Base-by-base conservation (phyloP, 306 rosid genomes). In the Vigna angularis region DNA sequence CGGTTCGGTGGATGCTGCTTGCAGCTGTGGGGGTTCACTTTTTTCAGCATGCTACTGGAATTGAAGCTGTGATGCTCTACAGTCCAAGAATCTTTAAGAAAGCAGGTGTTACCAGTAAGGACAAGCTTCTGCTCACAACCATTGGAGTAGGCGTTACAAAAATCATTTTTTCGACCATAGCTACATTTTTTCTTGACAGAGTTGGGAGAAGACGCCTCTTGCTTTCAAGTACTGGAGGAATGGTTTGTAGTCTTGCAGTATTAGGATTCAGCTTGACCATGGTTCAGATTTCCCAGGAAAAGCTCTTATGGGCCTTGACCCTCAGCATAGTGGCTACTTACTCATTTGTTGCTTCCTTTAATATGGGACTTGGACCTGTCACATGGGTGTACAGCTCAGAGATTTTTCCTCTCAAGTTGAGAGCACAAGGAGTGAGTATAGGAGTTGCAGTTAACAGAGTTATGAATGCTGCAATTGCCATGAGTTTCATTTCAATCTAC, bases 381-480 rank as follows among this genome's bases (percentile, higher is more conserved):
- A 82, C 98, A 0, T 91, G 96, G 93, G 94, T 93, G 2, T 93
- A 93, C 47, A 85, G 91, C 34, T 51, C 93, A 4, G 98, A 93
- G 93, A 89, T 91, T 34, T 91, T 89, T 7, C 98, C 98, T 1
- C 14, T 83, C 79, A 88, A 36, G 80, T 62, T 93, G 49, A 88
- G 98, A 24, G 98, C 93, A 14, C 94, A 82, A 12, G 98, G 96
- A 3, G 76, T 66, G 2, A 82, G 94, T 22, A 61, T 91, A 47
- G 93, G 91, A 14, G 93, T 91, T 24, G 98, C 89, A 0, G 94
- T 93, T 76, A 93, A 91, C 13, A 85, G 98, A 16, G 6, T 76
- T 38, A 76, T 75, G 83, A 93, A 91, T 74, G 98, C 93, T 14
- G 20, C 71, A 0, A 56, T 93, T 34, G 84, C 98, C 0, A 83